phyloP scores from a whole-genome alignment of 805 yeast genomes.

The Wickerhamiella sorbophila region DNA sequence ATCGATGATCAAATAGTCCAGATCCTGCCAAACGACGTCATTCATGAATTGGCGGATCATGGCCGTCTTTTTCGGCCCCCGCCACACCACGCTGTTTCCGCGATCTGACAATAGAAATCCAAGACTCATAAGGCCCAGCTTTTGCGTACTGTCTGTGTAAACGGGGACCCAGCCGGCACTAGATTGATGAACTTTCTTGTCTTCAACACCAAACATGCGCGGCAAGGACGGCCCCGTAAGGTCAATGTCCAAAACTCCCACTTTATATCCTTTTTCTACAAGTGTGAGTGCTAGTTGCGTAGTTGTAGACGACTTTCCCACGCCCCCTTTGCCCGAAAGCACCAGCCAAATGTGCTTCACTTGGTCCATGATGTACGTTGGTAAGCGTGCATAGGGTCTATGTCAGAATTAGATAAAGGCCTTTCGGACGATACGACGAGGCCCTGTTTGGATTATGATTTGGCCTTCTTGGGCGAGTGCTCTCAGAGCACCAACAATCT shows the following conservation, averaged over 20 bases:
- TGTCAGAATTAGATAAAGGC: not conserved
- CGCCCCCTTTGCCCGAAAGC: conserved; percentile 78
- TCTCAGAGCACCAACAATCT: conserved; percentile 10
- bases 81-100: conserved; percentile 90
- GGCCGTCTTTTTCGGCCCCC: conserved; percentile 97
- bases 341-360: conserved; percentile 66
- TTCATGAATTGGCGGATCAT: conserved; percentile 88
- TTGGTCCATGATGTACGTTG: conserved; percentile 11
- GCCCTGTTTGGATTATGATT: conserved; percentile 5
- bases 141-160: conserved; percentile 29
- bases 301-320: conserved; percentile 91
- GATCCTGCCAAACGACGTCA: conserved; percentile 74
- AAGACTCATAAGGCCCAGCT: conserved; percentile 63
- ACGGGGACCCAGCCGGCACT: conserved; percentile 91
- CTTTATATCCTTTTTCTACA: conserved; percentile 53
- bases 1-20: conserved; percentile 70
- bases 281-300: conserved; percentile 83
- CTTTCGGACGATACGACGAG: not conserved
- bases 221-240: conserved; percentile 95
- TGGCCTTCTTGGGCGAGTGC: conserved; percentile 16
- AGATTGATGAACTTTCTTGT: conserved; percentile 64
- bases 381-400: not conserved
- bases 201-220: conserved; percentile 87
- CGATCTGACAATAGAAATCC: conserved; percentile 77
- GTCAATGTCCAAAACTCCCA: conserved; percentile 93